phyloP scores from a whole-genome alignment of 768 basidiomycete species.

The Naganishia vaughanmartiniae region DNA sequence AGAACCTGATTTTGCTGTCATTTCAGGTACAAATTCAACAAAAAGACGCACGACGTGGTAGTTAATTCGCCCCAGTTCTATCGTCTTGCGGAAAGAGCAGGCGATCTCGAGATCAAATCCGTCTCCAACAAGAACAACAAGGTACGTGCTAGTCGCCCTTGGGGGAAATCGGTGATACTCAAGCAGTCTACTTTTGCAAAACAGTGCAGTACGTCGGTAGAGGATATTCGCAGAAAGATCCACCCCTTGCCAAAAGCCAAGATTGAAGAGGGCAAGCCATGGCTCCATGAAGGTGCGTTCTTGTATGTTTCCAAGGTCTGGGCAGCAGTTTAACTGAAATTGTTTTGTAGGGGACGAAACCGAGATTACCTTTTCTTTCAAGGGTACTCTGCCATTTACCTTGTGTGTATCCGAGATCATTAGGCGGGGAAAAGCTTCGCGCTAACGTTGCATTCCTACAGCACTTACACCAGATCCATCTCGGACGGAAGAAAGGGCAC shows the following conservation, averaged over 20 bases:
- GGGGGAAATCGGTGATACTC: conserved; percentile 10
- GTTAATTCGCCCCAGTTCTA: conserved; percentile 79
- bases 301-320: conserved; percentile 11
- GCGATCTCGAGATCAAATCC: conserved; percentile 78
- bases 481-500: conserved; percentile 34
- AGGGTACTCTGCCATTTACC: conserved; percentile 90
- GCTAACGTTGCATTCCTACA: background rate
- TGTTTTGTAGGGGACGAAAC: conserved; percentile 68
- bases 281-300: conserved; percentile 77
- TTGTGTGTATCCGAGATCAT: conserved; percentile 55
- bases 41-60: conserved; percentile 68
- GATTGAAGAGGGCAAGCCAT: conserved; percentile 77
- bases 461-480: conserved; percentile 47
- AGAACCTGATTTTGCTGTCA: background rate
- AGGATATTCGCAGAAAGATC: conserved; percentile 69
- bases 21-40: conserved; percentile 74
- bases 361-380: conserved; percentile 82
- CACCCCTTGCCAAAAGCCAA: conserved; percentile 83
- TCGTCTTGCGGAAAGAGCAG: conserved; percentile 74
- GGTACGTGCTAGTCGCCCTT: conserved; percentile 54
- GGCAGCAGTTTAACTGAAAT: background rate
- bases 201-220: conserved; percentile 63
- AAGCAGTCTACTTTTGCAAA: conserved; percentile 7
- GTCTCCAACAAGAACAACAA: conserved; percentile 87
- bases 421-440: background rate